Base-by-base conservation (phyloP, 2,329 filamentous ascomycete genomes). In the Colletotrichum caudatum region DNA sequence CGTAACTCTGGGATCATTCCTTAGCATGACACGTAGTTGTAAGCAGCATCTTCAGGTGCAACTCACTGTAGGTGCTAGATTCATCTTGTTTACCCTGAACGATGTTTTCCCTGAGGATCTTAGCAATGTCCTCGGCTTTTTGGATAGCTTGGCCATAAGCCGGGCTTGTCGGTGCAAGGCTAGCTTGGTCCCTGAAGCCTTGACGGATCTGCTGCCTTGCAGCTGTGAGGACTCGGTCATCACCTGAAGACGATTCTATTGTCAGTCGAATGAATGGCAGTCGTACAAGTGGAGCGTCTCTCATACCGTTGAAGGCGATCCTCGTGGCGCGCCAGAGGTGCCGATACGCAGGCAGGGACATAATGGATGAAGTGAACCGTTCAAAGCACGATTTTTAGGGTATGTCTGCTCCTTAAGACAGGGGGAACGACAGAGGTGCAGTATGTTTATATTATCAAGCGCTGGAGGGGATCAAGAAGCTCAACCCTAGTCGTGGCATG, bases 51-150 rank as follows among this genome's bases (percentile, higher is more conserved):
- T 57, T 39, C 5, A 23, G n/a, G 5, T 3, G 33, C 33, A 23
- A 85, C 91, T 69, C 83, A 93, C 92, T 88, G 76, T 91, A 94
- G 54, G 80, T 85, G 68, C 88, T 81, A 1, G 84, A 80, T 68
- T 85, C 84, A 68, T 81, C 78, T 70, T 84, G 82, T 75, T 88
- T 84, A 8, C 95, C 96, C 80, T 99, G 96, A 4, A 99, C 95
- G 3, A 99, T 86, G 77, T 98, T 98, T 79, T 93, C 86, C 75
- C 90, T 86, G 73, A 99, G 79, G 68, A 98, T 91, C 74, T 88
- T 87, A 3, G 95, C 93, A 3, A 98, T 91, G 51, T 96, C 93
- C 73, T 95, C 86, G 11, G 95, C 96, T 77, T 97, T 91, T 74
- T 91, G 84, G 72, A 99, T 90, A 12, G 91, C 90, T 68, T 90